These are phyloP conservation scores for Fusarium dimerum DNA, from an alignment of 2,329 filamentous ascomycete genomes.

Conservation along the genomic window DNA sequence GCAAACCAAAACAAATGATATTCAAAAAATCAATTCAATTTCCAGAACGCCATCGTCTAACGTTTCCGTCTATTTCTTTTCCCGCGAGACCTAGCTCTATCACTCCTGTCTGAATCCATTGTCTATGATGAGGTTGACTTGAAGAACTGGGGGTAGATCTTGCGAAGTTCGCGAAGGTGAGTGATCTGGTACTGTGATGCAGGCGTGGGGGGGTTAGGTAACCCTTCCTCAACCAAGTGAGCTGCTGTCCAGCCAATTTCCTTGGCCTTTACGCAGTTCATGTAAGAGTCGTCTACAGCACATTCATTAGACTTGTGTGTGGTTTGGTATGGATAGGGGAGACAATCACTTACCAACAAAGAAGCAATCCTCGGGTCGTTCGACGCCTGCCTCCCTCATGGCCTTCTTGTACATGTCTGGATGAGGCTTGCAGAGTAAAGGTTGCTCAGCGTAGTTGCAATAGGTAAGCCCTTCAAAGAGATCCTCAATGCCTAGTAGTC, in stretches of 20 bases:
- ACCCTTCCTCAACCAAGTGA: slow-evolving; percentile 80
- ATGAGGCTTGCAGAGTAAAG: slow-evolving; percentile 85
- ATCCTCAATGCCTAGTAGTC: slow-evolving; percentile 78
- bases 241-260: slow-evolving; percentile 82
- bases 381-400: slow-evolving; percentile 78
- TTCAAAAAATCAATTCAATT: slow-evolving; percentile 6
- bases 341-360: slow-evolving; percentile 80
- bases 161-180: slow-evolving; percentile 72
- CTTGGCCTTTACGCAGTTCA: slow-evolving; percentile 78
- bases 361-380: slow-evolving; percentile 72
- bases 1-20: slow-evolving; percentile 15
- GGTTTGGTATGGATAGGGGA: neutral
- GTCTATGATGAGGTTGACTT: slow-evolving; percentile 46
- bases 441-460: slow-evolving; percentile 78
- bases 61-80: neutral
- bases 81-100: neutral
- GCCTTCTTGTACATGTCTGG: slow-evolving; percentile 83
- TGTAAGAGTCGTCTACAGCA: slow-evolving; percentile 74
- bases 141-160: slow-evolving; percentile 83
- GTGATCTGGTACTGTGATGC: slow-evolving; percentile 76
- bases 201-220: slow-evolving; percentile 61
- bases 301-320: neutral
- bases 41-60: slow-evolving; percentile 19
- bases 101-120: neutral
- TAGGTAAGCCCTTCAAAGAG: slow-evolving; percentile 93